A percentile compares a stretch with the other conserved stretches of the same genome.
Evolutionary conservation across 2,329 filamentous ascomycete species (phyloP).

Genomic region (Fusarium torulosum): DNA sequence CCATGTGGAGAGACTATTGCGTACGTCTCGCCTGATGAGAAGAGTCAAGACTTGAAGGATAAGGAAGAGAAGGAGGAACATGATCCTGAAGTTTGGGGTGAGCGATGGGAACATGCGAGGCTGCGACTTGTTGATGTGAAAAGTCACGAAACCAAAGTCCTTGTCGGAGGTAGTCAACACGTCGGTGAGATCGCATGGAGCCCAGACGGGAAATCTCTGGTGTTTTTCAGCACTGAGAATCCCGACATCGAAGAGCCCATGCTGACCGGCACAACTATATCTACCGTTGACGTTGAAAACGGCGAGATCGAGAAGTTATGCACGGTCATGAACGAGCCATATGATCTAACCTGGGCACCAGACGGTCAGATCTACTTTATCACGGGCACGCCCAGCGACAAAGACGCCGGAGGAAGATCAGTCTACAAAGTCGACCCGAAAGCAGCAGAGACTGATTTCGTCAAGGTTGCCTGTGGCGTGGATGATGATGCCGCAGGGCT

Average conservation of each 20-base stretch:
- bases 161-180: constrained; percentile 25
- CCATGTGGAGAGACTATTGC: constrained; percentile 26
- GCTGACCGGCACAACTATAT: constrained; percentile 27
- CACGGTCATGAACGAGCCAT: constrained; percentile 11
- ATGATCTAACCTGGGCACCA: constrained; percentile 27
- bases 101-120: constrained; percentile 51
- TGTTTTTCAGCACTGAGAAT: constrained; percentile 15
- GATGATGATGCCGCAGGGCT: constrained; percentile 34
- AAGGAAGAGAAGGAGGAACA: constrained; percentile 49
- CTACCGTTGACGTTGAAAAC: constrained; percentile 16
- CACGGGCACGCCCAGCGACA: constrained; percentile 16
- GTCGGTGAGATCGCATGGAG: constrained; percentile 35
- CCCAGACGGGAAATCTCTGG: constrained; percentile 30
- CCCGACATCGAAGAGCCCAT: constrained; percentile 31
- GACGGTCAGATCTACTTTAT: constrained; percentile 38
- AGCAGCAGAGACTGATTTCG: background rate
- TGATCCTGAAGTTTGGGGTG: constrained; percentile 54
- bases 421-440: constrained; percentile 28
- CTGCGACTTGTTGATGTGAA: constrained; percentile 51
- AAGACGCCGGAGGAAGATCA: constrained; percentile 9
- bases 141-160: constrained; percentile 34
- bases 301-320: constrained; percentile 19
- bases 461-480: constrained; percentile 26
- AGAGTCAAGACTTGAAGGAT: constrained; percentile 13
- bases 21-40: constrained; percentile 36